A percentile compares a stretch with the other conserved stretches of the same genome.
These are phyloP conservation scores for Rubia yunnanensis DNA, from an alignment of 257 asterid genomes.

Conservation along the genomic window DNA sequence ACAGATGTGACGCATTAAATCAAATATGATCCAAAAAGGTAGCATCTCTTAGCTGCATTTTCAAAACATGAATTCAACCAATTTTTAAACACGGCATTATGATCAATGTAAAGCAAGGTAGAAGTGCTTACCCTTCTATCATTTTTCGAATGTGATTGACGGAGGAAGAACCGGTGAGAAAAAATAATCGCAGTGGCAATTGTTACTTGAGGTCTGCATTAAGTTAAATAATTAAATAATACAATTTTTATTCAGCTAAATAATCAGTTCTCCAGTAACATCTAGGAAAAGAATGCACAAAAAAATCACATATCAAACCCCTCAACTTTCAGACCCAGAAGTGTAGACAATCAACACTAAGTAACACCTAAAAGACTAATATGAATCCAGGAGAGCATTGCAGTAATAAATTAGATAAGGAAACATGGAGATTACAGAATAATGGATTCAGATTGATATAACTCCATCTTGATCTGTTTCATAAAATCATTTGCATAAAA, in stretches of 20 bases:
- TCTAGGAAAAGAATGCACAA: not conserved
- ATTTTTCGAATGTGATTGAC: constrained; percentile 78
- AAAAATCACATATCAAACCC: not conserved
- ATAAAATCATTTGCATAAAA: not conserved
- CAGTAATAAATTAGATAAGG: not conserved
- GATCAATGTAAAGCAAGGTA: not conserved
- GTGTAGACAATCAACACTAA: not conserved
- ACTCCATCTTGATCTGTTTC: not conserved
- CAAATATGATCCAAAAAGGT: not conserved
- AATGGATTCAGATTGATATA: not conserved
- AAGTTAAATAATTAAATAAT: constrained; percentile 21
- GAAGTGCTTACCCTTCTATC: constrained; percentile 68
- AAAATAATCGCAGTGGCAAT: constrained; percentile 94
- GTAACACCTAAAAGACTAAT: too few relatives aligned
- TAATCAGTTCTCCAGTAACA: not conserved
- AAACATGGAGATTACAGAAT: not conserved
- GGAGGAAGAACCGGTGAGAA: constrained; percentile 93
- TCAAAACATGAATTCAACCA: not conserved
- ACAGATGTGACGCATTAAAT: not conserved
- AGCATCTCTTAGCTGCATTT: not conserved
- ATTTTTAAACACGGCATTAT: not conserved
- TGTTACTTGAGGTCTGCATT: constrained; percentile 95
- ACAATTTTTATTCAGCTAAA: constrained; percentile 9
- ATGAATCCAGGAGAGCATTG: too few relatives aligned
- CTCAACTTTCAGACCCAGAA: not conserved